Evolutionary conservation across 164 flowering plant genomes (phyloP), one percentile per base, ranked within the genome.

Genomic region (Tetrastigma voinierianum): DNA sequence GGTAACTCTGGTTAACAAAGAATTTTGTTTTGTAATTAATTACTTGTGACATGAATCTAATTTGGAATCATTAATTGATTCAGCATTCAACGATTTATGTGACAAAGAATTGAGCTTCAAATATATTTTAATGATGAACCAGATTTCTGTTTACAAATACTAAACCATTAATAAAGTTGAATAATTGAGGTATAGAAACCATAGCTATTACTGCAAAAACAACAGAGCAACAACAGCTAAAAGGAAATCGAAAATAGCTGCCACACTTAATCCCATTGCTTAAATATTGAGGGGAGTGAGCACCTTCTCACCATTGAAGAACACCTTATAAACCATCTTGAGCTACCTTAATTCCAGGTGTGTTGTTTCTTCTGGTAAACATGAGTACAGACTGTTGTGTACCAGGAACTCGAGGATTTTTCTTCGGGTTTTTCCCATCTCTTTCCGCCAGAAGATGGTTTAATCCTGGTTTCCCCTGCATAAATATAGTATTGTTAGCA

Each of bases 221-320:
- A 59, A n/a, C 18, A 59, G 63, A n/a, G n/a, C 25, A 3, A 14
- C 48, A 53, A 10, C 1, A 18, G 56, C 56, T 17, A 53, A 8
- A 19, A 53, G 56, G 6, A 59, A 10, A 9, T 49, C 10, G 21
- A 45, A 67, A 58, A 48, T 8, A 24, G 46, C 1, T 52, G 66
- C 57, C 45, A 19, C 24, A 51, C 65, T 20, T 14, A n/a, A 53
- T 62, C 48, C 54, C 71, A 57, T n/a, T 51, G 51, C 56, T 65
- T 2, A 46, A 65, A 40, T 9, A 51, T 53, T 46, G 59, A 23
- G 8, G 74, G 69, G 4, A 71, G 25, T 14, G 69, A 59, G 47
- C 69, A 65, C 52, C n/a, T 71, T 69, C 58, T 65, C 74, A 10
- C 74, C 74, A 9, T 71, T 59, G 52, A 71, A 71, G 23, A 70